Conservation (phyloP, 768 basidiomycete genomes). For the Tephrocybe sp. region DNA sequence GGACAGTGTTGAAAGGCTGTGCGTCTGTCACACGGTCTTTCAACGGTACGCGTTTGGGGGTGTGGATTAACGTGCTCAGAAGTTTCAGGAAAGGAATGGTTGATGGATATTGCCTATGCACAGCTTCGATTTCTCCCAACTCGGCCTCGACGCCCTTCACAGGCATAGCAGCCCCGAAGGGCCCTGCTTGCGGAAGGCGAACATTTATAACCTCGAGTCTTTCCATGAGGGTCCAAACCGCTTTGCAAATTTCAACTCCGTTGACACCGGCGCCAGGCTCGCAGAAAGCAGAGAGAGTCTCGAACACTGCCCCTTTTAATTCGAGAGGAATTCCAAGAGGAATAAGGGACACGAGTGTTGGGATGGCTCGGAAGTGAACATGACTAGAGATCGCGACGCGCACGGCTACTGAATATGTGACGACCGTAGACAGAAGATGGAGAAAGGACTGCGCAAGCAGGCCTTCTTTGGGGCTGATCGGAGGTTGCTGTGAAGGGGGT, state of each 20-base stretch:
- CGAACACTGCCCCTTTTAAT: conserved; percentile 83
- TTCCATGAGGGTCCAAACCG: conserved; percentile 86
- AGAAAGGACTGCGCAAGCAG: conserved; percentile 80
- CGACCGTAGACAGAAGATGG: conserved; percentile 74
- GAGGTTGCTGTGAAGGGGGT: conserved; percentile 45
- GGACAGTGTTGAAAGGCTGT: conserved; percentile 71
- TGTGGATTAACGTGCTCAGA: conserved; percentile 81
- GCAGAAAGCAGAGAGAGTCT: conserved; percentile 81
- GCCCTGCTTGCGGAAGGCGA: conserved; percentile 39
- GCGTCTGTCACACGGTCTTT: conserved; percentile 58
- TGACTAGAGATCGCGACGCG: conserved; percentile 77
- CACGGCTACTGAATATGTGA: conserved; percentile 72
- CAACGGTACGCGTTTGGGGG: conserved; percentile 69
- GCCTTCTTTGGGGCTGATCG: conserved; percentile 68
- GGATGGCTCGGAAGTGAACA: conserved; percentile 78
- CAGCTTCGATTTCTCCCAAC: conserved; percentile 84
- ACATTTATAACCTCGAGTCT: conserved; percentile 82
- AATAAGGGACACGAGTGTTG: conserved; percentile 75
- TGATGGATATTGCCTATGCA: conserved; percentile 78
- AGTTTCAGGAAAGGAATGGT: conserved; percentile 88
- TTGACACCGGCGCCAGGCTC: conserved; percentile 71
- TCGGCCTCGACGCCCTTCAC: conserved; percentile 84
- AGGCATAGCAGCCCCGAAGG: conserved; percentile 45
- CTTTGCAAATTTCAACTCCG: conserved; percentile 79
- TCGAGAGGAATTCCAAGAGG: conserved; percentile 86